These are phyloP conservation scores for Ottelia alismoides DNA, from an alignment of 106 monocot species.

Conservation along the genomic window DNA sequence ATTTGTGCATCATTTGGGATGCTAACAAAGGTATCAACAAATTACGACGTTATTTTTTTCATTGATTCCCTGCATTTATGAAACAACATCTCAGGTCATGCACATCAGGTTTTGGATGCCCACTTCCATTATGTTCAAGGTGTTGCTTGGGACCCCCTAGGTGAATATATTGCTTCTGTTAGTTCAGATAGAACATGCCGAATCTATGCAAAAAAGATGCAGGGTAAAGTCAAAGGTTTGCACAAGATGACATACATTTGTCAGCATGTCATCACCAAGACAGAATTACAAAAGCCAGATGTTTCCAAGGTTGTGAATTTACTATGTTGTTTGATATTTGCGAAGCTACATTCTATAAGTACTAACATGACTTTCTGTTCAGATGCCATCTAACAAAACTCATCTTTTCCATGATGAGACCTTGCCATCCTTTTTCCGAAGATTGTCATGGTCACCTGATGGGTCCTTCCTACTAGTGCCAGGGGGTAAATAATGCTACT, in stretches of 20 bases:
- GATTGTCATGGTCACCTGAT: constrained; percentile 77
- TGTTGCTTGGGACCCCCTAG: constrained; percentile 77
- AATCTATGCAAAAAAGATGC: constrained; percentile 42
- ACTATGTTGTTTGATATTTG: not conserved
- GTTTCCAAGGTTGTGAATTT: constrained; percentile 62
- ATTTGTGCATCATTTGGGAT: constrained; percentile 89
- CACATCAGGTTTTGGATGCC: constrained; percentile 64
- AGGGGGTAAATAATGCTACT: too few relatives aligned
- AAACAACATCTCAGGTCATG: too few relatives aligned
- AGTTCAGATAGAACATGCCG: constrained; percentile 79
- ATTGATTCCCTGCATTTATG: too few relatives aligned
- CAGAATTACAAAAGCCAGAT: too few relatives aligned
- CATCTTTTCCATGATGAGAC: constrained; percentile 83
- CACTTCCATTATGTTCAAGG: constrained; percentile 88
- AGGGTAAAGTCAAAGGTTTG: too few relatives aligned
- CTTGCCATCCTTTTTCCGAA: constrained; percentile 64
- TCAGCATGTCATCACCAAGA: too few relatives aligned
- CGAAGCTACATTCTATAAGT: too few relatives aligned
- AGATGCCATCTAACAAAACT: constrained; percentile 23
- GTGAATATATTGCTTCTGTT: constrained; percentile 60
- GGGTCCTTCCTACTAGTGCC: constrained; percentile 76
- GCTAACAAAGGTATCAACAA: constrained; percentile 38
- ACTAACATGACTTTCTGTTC: constrained; percentile 2
- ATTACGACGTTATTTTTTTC: constrained; percentile 9
- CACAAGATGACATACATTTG: too few relatives aligned